phyloP scores from a whole-genome alignment of 179 eudicot genomes.

The Spergularia azorica region DNA sequence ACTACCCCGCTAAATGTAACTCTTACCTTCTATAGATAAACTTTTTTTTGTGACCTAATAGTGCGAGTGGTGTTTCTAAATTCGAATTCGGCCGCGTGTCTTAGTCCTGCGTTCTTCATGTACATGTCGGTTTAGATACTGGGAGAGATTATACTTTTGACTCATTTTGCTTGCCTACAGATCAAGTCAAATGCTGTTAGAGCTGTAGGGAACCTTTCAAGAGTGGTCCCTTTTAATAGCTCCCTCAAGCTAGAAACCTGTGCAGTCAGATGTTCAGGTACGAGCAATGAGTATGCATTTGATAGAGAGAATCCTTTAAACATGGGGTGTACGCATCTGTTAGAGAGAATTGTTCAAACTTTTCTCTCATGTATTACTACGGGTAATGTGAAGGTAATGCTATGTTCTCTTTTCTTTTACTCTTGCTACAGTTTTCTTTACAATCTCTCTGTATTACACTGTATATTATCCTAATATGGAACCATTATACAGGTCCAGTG shows the following conservation, averaged over 20 bases:
- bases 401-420: constrained; percentile 5
- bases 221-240: constrained; percentile 57
- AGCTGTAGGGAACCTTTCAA: constrained; percentile 86
- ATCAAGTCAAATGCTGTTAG: constrained; percentile 97
- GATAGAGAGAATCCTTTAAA: constrained; percentile 19
- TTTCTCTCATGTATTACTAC: constrained; percentile 91
- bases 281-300: constrained; percentile 11
- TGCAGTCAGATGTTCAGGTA: constrained; percentile 19
- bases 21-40: background rate
- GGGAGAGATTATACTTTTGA: constrained; percentile 2
- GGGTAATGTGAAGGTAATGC: constrained; percentile 89
- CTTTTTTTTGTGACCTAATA: background rate
- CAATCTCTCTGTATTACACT: background rate
- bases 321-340: constrained; percentile 40
- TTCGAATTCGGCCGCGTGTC: background rate
- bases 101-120: background rate
- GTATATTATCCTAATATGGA: constrained; percentile 1
- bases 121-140: background rate
- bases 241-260: constrained; percentile 31
- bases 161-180: constrained; percentile 34
- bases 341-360: constrained; percentile 82
- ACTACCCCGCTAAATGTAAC: background rate
- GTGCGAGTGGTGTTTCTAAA: constrained; percentile 7
- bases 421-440: background rate
- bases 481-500: constrained; percentile 77